Conservation (phyloP, 2,329 filamentous ascomycete species). For the Trichoderma gracile region DNA sequence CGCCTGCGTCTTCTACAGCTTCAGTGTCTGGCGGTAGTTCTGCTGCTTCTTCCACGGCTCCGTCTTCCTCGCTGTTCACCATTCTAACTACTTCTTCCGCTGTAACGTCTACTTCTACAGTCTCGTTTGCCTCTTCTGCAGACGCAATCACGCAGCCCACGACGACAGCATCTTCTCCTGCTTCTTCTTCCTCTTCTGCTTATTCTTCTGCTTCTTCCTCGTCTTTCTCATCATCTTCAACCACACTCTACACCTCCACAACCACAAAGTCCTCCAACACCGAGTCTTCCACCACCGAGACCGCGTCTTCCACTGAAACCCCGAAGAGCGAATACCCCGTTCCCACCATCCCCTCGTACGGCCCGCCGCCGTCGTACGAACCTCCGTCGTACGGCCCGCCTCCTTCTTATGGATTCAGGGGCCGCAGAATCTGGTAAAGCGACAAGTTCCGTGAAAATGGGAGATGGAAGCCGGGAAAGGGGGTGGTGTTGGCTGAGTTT, state of each 20-base stretch:
- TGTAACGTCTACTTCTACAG: slow-evolving; percentile 12
- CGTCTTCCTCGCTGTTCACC: not conserved
- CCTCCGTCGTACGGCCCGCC: slow-evolving; percentile 29
- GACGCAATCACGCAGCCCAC: slow-evolving; percentile 23
- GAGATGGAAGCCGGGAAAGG: too few relatives aligned
- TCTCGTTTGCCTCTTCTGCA: slow-evolving; percentile 26
- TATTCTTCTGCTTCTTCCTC: too few relatives aligned
- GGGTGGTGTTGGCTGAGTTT: too few relatives aligned
- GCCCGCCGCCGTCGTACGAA: slow-evolving; percentile 33
- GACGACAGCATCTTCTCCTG: slow-evolving; percentile 20
- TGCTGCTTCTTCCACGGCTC: not conserved
- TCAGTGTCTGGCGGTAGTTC: not conserved
- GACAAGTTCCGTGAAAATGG: too few relatives aligned
- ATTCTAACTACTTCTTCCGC: not conserved
- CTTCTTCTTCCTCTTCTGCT: too few relatives aligned
- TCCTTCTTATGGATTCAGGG: slow-evolving; percentile 29
- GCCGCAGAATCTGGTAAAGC: slow-evolving; percentile 7
- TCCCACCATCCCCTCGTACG: slow-evolving; percentile 26
- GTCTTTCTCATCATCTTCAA: not conserved
- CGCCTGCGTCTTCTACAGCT: too few relatives aligned
- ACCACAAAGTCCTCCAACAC: not conserved
- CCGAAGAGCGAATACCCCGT: not conserved
- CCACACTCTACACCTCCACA: slow-evolving; percentile 32
- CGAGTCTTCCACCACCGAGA: not conserved
- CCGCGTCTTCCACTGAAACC: not conserved